phyloP scores from a whole-genome alignment of 257 asterid genomes.

The Coffea canephora region DNA sequence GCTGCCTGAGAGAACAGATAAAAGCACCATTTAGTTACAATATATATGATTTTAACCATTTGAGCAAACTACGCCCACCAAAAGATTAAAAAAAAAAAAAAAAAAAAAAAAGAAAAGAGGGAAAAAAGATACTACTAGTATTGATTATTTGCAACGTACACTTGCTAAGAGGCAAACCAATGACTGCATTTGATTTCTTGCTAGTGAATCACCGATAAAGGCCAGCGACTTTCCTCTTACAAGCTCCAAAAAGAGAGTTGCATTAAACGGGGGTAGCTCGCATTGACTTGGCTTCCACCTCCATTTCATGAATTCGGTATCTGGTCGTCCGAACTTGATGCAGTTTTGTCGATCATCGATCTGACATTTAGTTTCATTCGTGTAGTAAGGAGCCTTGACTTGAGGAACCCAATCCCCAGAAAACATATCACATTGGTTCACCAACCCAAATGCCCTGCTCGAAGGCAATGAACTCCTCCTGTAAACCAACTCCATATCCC shows the following conservation, averaged over 20 bases:
- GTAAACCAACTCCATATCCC: not conserved
- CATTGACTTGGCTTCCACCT: slow-evolving; percentile 52
- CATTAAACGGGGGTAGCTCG: slow-evolving; percentile 52
- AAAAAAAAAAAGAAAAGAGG: too few relatives aligned
- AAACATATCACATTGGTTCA: slow-evolving; percentile 34
- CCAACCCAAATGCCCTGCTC: too few relatives aligned
- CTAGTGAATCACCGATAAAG: slow-evolving; percentile 74
- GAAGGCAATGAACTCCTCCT: not conserved
- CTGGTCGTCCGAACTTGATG: slow-evolving; percentile 35
- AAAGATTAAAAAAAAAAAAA: too few relatives aligned
- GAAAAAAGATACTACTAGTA: not conserved
- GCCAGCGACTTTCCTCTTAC: slow-evolving; percentile 60
- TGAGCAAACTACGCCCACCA: too few relatives aligned
- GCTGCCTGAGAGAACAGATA: slow-evolving; percentile 37
- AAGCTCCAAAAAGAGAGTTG: slow-evolving; percentile 52
- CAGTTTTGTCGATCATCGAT: slow-evolving; percentile 43
- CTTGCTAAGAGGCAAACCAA: slow-evolving; percentile 66
- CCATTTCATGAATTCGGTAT: slow-evolving; percentile 34
- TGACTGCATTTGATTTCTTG: slow-evolving; percentile 76
- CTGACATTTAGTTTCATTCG: slow-evolving; percentile 37
- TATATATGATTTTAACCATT: too few relatives aligned
- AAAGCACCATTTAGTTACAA: too few relatives aligned
- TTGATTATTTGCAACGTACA: slow-evolving; percentile 27
- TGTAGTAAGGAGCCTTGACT: slow-evolving; percentile 54
- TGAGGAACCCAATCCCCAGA: slow-evolving; percentile 60